A percentile compares a stretch with the other conserved stretches of the same genome.
These are phyloP conservation scores for Beauveria bassiana DNA, from an alignment of 2,329 filamentous ascomycete species.

Conservation along the genomic window DNA sequence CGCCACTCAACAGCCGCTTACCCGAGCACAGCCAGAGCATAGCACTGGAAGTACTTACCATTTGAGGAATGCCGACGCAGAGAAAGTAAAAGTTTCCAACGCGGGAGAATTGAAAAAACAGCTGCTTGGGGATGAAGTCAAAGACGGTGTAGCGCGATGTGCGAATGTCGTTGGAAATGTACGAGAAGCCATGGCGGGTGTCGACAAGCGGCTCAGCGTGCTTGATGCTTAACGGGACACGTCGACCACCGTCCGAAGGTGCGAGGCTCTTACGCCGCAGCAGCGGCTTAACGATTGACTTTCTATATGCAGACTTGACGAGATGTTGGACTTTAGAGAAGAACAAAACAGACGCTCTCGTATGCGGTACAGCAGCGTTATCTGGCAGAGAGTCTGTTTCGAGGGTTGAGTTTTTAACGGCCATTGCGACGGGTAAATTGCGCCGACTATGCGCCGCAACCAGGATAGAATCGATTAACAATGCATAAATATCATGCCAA, in stretches of 20 bases:
- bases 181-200: constrained; percentile 40
- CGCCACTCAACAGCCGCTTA: background rate
- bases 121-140: constrained; percentile 78
- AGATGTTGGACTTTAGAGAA: background rate
- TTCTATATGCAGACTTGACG: constrained; percentile 25
- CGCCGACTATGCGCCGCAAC: background rate
- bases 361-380: constrained; percentile 2
- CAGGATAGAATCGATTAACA: background rate
- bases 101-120: constrained; percentile 80
- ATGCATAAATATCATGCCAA: background rate
- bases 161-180: constrained; percentile 59
- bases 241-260: constrained; percentile 58
- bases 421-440: background rate
- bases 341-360: background rate
- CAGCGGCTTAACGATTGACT: constrained; percentile 38
- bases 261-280: constrained; percentile 60
- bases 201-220: constrained; percentile 37
- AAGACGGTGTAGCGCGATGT: constrained; percentile 77
- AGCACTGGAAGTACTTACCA: constrained; percentile 28
- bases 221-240: constrained; percentile 35
- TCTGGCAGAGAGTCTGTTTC: background rate
- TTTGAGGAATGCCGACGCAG: constrained; percentile 74
- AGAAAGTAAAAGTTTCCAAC: constrained; percentile 85
- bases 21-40: constrained; percentile 23
- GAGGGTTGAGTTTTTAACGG: background rate